Evolutionary conservation across 1,284 basidiomycete genomes (phyloP).

Genomic region (Trametes sp.): DNA sequence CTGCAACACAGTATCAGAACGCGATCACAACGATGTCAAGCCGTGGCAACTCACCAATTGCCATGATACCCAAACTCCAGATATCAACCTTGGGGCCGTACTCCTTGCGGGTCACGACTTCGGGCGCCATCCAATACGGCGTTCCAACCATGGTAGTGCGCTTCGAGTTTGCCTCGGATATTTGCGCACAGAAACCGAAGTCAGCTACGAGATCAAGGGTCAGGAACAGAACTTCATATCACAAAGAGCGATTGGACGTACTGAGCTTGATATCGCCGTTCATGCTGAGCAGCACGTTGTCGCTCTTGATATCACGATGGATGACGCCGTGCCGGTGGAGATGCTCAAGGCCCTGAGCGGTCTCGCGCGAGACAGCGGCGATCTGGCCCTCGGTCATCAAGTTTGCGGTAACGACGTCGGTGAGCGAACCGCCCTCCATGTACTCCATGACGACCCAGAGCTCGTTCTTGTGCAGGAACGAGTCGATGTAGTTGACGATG

Average conservation of each 20-base stretch:
- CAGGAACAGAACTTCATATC: background rate
- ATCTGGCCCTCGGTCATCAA: slow-evolving; percentile 97
- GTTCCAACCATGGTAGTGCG: slow-evolving; percentile 99
- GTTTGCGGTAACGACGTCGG: slow-evolving; percentile 97
- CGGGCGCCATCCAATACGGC: slow-evolving; percentile 99
- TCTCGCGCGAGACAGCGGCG: slow-evolving; percentile 91
- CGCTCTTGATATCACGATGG: slow-evolving; percentile 98
- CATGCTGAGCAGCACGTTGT: slow-evolving; percentile 93
- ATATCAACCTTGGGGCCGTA: slow-evolving; percentile 99
- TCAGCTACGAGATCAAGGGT: slow-evolving; percentile 69
- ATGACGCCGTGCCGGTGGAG: slow-evolving; percentile 95
- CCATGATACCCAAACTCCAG: slow-evolving; percentile 99
- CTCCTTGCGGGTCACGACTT: slow-evolving; percentile 98
- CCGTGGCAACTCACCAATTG: slow-evolving; percentile 72
- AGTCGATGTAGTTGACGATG: slow-evolving; percentile 99
- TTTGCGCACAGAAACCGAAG: slow-evolving; percentile 99
- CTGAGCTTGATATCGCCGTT: slow-evolving; percentile 97
- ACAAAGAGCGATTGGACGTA: slow-evolving; percentile 52
- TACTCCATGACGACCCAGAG: slow-evolving; percentile 99
- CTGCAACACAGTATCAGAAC: slow-evolving; percentile 50
- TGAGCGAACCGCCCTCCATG: slow-evolving; percentile 95
- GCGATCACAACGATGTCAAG: background rate
- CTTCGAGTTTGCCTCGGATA: slow-evolving; percentile 92
- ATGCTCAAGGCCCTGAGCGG: slow-evolving; percentile 90
- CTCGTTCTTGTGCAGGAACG: slow-evolving; percentile 97